These are phyloP conservation scores for Coleophoma cylindrospora DNA, from an alignment of 2,329 filamentous ascomycete genomes.

Conservation along the genomic window DNA sequence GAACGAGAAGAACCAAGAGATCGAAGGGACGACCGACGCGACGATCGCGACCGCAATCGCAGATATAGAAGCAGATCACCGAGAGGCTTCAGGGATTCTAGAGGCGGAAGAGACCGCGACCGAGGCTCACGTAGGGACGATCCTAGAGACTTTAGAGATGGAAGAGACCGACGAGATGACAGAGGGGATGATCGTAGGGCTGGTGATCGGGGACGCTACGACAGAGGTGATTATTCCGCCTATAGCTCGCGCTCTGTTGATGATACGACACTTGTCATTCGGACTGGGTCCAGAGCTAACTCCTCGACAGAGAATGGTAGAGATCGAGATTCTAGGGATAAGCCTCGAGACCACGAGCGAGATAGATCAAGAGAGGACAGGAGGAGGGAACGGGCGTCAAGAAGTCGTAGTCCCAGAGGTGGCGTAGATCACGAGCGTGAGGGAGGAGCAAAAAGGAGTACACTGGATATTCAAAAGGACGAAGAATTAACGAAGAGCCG, in stretches of 20 bases:
- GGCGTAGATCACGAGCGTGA: constrained; percentile 1
- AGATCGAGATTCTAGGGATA: constrained; percentile 5
- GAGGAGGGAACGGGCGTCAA: neutral
- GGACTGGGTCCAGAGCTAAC: neutral
- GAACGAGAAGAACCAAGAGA: constrained; percentile 23
- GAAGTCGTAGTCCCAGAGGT: constrained; percentile 7
- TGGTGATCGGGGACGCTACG: constrained; percentile 9
- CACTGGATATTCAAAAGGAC: constrained; percentile 5
- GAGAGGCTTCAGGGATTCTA: constrained; percentile 12
- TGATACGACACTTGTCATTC: neutral
- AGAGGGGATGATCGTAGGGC: constrained; percentile 13
- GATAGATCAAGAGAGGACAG: constrained; percentile 1
- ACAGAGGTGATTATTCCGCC: neutral
- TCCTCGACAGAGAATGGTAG: neutral
- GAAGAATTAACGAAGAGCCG: constrained; percentile 13
- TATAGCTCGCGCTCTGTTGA: neutral
- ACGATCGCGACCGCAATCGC: constrained; percentile 28
- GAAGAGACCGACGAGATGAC: constrained; percentile 12
- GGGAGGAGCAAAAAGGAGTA: neutral
- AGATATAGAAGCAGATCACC: constrained; percentile 28
- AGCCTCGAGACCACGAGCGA: constrained; percentile 1
- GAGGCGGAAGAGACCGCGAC: constrained; percentile 29
- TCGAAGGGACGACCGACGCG: constrained; percentile 28
- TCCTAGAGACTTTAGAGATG: constrained; percentile 24
- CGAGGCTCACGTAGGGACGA: constrained; percentile 30